These are phyloP conservation scores for Trichosporon sp. DNA, from an alignment of 1,284 basidiomycete species.

Conservation along the genomic window DNA sequence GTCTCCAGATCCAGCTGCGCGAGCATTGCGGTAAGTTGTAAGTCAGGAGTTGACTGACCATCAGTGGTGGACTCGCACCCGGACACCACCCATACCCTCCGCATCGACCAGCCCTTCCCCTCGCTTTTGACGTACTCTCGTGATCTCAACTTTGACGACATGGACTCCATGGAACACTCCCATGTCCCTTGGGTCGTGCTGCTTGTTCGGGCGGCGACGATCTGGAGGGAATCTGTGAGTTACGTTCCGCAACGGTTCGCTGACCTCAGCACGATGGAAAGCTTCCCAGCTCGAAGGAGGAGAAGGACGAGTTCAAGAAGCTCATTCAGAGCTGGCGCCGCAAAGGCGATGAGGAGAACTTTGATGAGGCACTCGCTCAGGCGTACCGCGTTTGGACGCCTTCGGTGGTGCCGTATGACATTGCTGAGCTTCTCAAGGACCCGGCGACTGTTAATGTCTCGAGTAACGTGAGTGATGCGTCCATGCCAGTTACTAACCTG, in stretches of 20 bases:
- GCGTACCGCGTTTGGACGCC: conserved; percentile 73
- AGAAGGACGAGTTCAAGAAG: conserved; percentile 79
- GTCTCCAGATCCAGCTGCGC: conserved; percentile 80
- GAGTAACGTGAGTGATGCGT: conserved; percentile 44
- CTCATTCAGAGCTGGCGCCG: conserved; percentile 45
- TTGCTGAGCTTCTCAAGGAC: conserved; percentile 68
- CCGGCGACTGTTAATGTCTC: conserved; percentile 59
- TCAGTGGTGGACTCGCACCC: conserved; percentile 91
- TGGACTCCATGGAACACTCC: conserved; percentile 82
- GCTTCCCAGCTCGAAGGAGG: conserved; percentile 60
- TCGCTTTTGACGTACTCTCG: conserved; percentile 71
- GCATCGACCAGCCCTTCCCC: conserved; percentile 87
- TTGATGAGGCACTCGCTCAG: conserved; percentile 85
- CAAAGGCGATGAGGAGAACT: conserved; percentile 90
- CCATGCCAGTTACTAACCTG: conserved; percentile 1
- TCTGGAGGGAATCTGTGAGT: conserved; percentile 67
- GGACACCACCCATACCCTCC: conserved; percentile 77
- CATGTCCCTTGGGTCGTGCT: conserved; percentile 87
- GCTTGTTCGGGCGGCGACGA: conserved; percentile 75
- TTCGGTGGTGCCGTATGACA: conserved; percentile 70
- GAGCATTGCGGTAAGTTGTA: conserved; percentile 73
- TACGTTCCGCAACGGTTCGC: not conserved
- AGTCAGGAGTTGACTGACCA: not conserved
- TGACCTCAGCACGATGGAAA: conserved; percentile 41
- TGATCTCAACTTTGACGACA: conserved; percentile 68